Evolutionary conservation across 805 yeast species (phyloP), one percentile per base, ranked within the genome.

Genomic region (Myxozyma mucilagina): DNA sequence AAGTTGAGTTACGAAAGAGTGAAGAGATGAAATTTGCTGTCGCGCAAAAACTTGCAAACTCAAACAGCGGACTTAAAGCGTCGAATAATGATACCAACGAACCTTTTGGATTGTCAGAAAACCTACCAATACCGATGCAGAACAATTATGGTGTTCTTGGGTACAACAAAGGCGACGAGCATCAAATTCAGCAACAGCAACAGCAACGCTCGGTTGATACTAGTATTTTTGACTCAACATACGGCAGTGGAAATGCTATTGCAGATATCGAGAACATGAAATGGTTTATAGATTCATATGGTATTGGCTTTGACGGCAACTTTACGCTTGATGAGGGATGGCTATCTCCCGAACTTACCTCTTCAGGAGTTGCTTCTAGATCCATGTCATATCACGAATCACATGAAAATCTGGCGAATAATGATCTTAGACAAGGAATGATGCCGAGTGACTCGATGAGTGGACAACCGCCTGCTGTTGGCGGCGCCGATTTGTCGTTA

Each of bases 271-370:
- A 60, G 5, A 38, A 45, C 29, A 56, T 59, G 59, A 61, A 57
- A 31, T 63, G 66, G 66, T 56, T 63, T 32, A 47, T 63, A 10
- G 65, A 56, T 24, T 32, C 66, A 4, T 63, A 58, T 38, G 66
- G 66, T 11, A 44, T 63, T 24, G 61, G 54, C 2, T 63, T 63
- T 43, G 64, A 63, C 35, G 59, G 60, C 11, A 59, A 59, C 32
- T 61, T 47, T 45, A 52, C 56, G 2, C 24, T 34, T 41, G 64
- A 60, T 10, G 53, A 34, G n/a, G 63, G 56, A 13, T 57, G 57
- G 57, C 13, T 50, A 20, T 38, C 60, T 6, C 47, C 55, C 14
- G 53, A 20, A 13, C 47, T 45, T 34, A 36, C 51, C 42, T 24
- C 55, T 16, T 41, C 44, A n/a, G 36, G 39, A 35, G 20, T 39